Evolutionary conservation across 768 basidiomycete genomes (phyloP), one percentile per base, ranked within the genome.

Genomic region (Inosperma sp.): DNA sequence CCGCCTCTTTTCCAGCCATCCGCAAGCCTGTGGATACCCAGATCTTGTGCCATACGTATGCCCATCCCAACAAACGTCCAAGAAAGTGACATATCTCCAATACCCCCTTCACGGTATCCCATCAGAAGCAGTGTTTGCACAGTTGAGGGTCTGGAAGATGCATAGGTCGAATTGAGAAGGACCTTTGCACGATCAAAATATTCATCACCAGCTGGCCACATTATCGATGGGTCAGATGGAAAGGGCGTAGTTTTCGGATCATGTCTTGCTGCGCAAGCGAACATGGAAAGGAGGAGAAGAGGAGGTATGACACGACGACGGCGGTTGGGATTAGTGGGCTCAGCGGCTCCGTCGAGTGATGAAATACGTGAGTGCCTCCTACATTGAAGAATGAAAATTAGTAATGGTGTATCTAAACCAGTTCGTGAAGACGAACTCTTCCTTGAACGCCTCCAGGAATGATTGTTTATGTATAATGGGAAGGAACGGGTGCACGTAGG

Each of bases 41-140:
- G 65, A 65, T 92, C 89, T 67, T 90, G 89, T 13, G 89, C 89
- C 89, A 93, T 92, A n/a, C 92, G 78, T 30, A 93, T 83, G 0
- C 86, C 90, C 85, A 90, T 88, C 9, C 91, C 90, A 16, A 83
- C 78, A 61, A 86, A 90, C 8, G 83, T 77, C 92, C 91, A 94
- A 26, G 88, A 84, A 65, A 86, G 81, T 7, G 86, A 84, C 90
- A 93, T 94, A 14, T 88, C 82, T 37, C 88, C 92, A 52, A 92
- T 87, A 3, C 92, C 92, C 34, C 91, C 78, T 66, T 94, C 90
- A 7, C 91, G 77, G 62, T 87, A 93, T 6, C 85, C 86, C 69
- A 93, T 77, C 8, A 94, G 75, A 8, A 94, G 73, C 16, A 93
- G 68, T 5, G 90, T 82, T 62, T 92, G 89, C 40, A 84, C 84